Conservation (phyloP, 352 stramenopile genomes). For the Globisporangium splendens region DNA sequence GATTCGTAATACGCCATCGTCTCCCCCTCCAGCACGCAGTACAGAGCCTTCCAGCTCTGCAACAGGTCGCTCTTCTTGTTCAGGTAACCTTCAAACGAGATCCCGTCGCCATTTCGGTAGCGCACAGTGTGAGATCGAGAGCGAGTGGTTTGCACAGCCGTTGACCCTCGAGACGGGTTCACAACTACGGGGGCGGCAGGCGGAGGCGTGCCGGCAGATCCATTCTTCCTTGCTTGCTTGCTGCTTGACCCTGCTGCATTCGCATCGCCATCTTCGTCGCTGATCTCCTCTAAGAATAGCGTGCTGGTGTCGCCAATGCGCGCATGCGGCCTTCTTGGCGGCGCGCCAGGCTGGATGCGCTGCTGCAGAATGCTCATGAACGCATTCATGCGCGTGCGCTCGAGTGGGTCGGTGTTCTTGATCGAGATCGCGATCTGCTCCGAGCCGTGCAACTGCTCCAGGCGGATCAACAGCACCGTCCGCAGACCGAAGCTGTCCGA, state of each 20-base stretch:
- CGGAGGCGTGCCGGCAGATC: not conserved
- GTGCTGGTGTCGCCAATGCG: constrained; percentile 39
- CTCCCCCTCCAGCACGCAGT: constrained; percentile 78
- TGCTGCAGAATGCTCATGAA: constrained; percentile 62
- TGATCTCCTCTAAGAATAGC: constrained; percentile 48
- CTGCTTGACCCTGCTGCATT: constrained; percentile 2
- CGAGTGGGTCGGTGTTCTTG: constrained; percentile 67
- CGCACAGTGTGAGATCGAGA: constrained; percentile 59
- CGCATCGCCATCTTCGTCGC: constrained; percentile 16
- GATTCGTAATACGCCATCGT: constrained; percentile 79
- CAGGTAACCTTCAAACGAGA: constrained; percentile 81
- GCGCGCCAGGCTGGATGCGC: constrained; percentile 46
- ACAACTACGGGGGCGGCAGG: not conserved
- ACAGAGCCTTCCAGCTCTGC: constrained; percentile 62
- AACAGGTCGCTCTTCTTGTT: constrained; percentile 83
- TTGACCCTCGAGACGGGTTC: not conserved
- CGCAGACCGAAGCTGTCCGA: constrained; percentile 31
- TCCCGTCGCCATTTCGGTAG: constrained; percentile 61
- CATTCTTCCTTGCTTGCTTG: constrained; percentile 12
- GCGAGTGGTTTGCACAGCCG: constrained; percentile 13
- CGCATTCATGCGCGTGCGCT: constrained; percentile 36
- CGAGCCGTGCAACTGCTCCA: constrained; percentile 67
- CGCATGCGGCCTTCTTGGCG: constrained; percentile 38
- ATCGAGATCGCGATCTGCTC: constrained; percentile 63
- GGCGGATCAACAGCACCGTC: constrained; percentile 52